Evolutionary conservation across 208 protist genomes (phyloP), one percentile per base, ranked within the genome.

Genomic region (Hexamita inflata): DNA sequence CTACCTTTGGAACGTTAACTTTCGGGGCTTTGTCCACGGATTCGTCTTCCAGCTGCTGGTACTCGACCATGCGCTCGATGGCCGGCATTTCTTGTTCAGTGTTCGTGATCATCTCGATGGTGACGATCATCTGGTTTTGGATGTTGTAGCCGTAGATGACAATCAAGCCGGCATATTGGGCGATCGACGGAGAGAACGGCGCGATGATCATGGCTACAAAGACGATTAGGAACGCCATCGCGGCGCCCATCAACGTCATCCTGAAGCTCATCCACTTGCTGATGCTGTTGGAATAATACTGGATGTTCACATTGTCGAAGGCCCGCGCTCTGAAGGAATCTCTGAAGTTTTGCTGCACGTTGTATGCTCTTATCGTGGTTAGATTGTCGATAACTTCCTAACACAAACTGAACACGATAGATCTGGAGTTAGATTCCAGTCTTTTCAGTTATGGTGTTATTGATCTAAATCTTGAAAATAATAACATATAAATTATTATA

Each of bases 371-470:
- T 29, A 59, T 59, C 57, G 57, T 59, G 24, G 57, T 19, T 28
- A 59, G 28, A 28, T 19, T 28, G 57, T 19, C 19, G 57, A 59
- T 19, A 29, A 28, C 19, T 19, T 59, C 57, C 57, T 59, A 28
- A 59, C 19, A 29, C 24, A 59, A 28, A 28, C 24, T 28, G 57
- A 91, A 92, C 19, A 95, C 81, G 4, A 93, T 93, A 15, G 88
- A 92, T 73, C 89, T 85, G 1, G 85, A 77, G 9, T 89, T 83
- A 42, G 83, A 81, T 9, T 87, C 82, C 9, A 92, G 80, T 39
- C 92, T 85, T 65, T 87, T 84, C 39, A 94, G 64, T 75, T 93
- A 89, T 15, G 90, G 78, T 7, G 68, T 11, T 35, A 75, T 34
- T 9, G 15, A 9, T n/a, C 49, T 11, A 59, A 39, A 75, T 28